Evolutionary conservation across 176 grass and related monocot genomes (phyloP).

Genomic region (Hsuehochloa calcarea): DNA sequence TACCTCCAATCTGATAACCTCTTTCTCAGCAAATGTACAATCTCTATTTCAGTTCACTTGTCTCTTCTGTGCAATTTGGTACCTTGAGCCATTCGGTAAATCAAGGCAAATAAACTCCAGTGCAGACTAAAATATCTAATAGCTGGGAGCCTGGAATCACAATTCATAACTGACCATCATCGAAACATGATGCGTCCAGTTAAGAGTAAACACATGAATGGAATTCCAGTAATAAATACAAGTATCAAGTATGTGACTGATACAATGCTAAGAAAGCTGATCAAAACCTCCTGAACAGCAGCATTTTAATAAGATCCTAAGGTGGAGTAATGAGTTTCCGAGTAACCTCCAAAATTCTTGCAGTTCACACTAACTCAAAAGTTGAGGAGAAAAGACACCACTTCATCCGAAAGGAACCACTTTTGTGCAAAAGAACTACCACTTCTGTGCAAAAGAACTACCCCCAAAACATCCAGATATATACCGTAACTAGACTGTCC

Average conservation of each 20-base stretch:
- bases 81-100: background rate
- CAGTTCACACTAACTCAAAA: constrained; percentile 7
- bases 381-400: constrained; percentile 21
- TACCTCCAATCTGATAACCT: background rate
- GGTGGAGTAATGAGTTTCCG: background rate
- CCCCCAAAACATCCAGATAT: background rate
- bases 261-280: background rate
- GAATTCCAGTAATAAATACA: background rate
- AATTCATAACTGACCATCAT: background rate
- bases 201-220: background rate
- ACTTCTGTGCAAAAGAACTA: constrained; percentile 26
- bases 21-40: background rate
- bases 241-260: background rate
- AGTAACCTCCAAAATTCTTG: constrained; percentile 8
- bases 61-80: background rate
- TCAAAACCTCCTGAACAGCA: background rate
- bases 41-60: background rate
- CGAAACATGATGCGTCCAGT: background rate
- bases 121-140: background rate
- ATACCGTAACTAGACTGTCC: background rate
- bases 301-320: constrained; percentile 14
- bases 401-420: constrained; percentile 25
- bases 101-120: background rate
- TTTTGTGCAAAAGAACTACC: constrained; percentile 24
- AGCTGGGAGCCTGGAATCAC: background rate